Base-by-base conservation (phyloP, 768 basidiomycete species). In the Termitomyces heimii region DNA sequence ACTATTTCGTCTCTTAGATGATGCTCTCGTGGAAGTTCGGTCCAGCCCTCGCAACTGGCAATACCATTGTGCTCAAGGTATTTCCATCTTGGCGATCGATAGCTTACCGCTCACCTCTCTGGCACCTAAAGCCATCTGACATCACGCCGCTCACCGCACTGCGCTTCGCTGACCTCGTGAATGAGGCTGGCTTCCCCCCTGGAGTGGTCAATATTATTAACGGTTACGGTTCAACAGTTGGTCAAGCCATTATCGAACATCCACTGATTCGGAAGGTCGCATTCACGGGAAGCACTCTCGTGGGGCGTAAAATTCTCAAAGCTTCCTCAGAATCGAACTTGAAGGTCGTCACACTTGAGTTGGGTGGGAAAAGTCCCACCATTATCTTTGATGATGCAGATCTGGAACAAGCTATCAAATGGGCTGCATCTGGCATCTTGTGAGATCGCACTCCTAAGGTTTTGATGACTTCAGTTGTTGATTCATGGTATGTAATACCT, bases 271-370 rank as follows among this genome's bases (percentile, higher is more conserved):
- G 81, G 59, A 89, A 88, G 75, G 78, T 94, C 26, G 86, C 92
- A 0, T 95, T 96, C 75, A 96, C 94, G 0, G 92, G 92, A 2
- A 47, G 86, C 57, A 91, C 89, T 1, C 73, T 85, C 39, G 82
- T 86, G 24, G 94, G 94, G 9, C 81, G 91, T 10, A 85, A 84
- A 63, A 78, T 96, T 66, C 76, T 93, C 78, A 83, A 90, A 63
- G 87, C 89, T 4, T 81, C 93, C 2, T 82, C 90, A 1, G 82
- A 85, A 70, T 83, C 82, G 32, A 97, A 96, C 66, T 68, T 97
- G 64, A 97, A 96, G 75, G 82, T 82, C 57, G 85, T 91, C 53
- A 88, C 89, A 0, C 82, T 93, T 37, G 91, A 92, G 70, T 78
- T 93, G 22, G 91, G 91, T 14, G 89, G 88, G 31, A 89, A 91